These are phyloP conservation scores for Globisporangium takayamanum DNA, from an alignment of 352 stramenopile species.

Conservation along the genomic window DNA sequence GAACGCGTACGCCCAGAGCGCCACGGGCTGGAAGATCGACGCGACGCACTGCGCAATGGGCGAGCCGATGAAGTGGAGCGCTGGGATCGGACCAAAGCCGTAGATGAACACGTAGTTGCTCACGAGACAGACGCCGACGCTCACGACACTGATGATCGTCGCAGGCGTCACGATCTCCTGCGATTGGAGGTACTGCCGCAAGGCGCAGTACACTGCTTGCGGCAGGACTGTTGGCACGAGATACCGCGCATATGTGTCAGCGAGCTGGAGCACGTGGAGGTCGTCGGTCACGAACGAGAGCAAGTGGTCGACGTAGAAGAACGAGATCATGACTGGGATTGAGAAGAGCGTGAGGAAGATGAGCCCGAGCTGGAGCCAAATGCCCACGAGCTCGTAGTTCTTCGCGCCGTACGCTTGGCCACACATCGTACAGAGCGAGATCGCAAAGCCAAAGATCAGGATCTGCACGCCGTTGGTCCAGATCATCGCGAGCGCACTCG, in stretches of 20 bases:
- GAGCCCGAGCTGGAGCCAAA: conserved; percentile 75
- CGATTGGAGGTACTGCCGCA: conserved; percentile 75
- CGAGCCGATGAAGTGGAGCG: conserved; percentile 64
- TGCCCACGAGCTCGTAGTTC: conserved; percentile 70
- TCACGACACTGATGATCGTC: conserved; percentile 68
- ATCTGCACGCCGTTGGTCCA: conserved; percentile 80
- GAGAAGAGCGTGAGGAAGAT: conserved; percentile 62
- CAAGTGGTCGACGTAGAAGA: conserved; percentile 76
- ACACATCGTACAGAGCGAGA: conserved; percentile 77
- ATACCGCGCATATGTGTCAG: conserved; percentile 53
- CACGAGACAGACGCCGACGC: conserved; percentile 53
- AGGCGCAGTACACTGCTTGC: conserved; percentile 59
- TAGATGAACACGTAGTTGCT: conserved; percentile 83
- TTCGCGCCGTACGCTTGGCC: conserved; percentile 73
- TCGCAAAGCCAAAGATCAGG: conserved; percentile 70
- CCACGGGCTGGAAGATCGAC: conserved; percentile 68
- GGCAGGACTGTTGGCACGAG: conserved; percentile 59
- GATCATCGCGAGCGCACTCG: conserved; percentile 62
- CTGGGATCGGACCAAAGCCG: conserved; percentile 48
- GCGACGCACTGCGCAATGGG: conserved; percentile 63
- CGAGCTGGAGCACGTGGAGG: conserved; percentile 45
- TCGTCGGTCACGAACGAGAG: conserved; percentile 66
- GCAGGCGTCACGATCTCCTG: conserved; percentile 77
- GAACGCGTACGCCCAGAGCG: conserved; percentile 62
- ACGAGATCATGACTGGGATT: conserved; percentile 72